Conservation (phyloP, 1,284 basidiomycete species). For the Volvariella surrecta region DNA sequence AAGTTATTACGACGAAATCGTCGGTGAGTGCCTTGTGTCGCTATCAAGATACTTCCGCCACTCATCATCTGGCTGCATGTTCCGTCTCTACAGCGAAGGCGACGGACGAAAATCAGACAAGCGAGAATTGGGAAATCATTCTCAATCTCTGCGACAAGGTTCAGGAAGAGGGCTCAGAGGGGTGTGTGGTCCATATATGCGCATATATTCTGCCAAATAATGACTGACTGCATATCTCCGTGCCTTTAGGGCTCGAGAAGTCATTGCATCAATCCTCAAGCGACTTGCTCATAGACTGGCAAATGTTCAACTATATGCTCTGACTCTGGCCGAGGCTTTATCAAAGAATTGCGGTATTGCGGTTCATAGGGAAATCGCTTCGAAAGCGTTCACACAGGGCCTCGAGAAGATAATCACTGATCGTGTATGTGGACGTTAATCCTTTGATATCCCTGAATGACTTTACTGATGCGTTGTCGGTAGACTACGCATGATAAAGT, state of each 20-base stretch:
- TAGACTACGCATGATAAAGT: slow-evolving; percentile 90
- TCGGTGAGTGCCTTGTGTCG: slow-evolving; percentile 48
- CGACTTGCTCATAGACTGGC: slow-evolving; percentile 90
- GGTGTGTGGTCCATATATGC: slow-evolving; percentile 38
- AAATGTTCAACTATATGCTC: slow-evolving; percentile 93
- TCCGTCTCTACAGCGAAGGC: slow-evolving; percentile 60
- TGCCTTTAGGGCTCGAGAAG: slow-evolving; percentile 71
- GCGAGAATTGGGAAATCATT: slow-evolving; percentile 95
- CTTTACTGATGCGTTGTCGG: slow-evolving; percentile 1
- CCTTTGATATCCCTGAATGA: slow-evolving; percentile 2
- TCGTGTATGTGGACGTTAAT: slow-evolving; percentile 48
- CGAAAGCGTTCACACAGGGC: slow-evolving; percentile 84
- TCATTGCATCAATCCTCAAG: slow-evolving; percentile 82
- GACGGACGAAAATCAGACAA: slow-evolving; percentile 90
- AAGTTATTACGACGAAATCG: slow-evolving; percentile 91
- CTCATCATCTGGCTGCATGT: not conserved
- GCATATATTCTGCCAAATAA: not conserved
- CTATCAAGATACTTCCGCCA: not conserved
- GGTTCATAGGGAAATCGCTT: slow-evolving; percentile 83
- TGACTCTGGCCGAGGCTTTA: slow-evolving; percentile 81
- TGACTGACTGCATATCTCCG: not conserved
- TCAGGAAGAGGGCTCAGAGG: slow-evolving; percentile 74
- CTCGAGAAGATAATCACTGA: slow-evolving; percentile 84
- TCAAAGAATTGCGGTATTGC: slow-evolving; percentile 87
- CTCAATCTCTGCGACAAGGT: slow-evolving; percentile 97